These are phyloP conservation scores for Tympanopsis confertula DNA, from an alignment of 2,329 filamentous ascomycete species.

Conservation along the genomic window DNA sequence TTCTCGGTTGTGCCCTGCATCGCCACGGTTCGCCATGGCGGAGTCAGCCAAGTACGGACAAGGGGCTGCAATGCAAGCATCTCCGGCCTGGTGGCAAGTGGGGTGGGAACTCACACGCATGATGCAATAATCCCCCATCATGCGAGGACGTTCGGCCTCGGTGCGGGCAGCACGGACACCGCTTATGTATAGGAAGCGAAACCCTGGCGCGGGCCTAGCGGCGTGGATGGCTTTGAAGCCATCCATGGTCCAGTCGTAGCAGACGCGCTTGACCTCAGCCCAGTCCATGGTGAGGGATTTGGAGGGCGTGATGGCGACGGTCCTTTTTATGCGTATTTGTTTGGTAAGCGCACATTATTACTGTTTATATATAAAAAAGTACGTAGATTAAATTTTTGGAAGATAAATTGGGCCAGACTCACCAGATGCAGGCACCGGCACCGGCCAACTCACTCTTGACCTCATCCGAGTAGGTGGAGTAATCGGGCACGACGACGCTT, in stretches of 20 bases:
- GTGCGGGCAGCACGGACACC: slow-evolving; percentile 30
- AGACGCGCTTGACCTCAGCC: slow-evolving; percentile 25
- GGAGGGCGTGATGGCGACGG: slow-evolving; percentile 27
- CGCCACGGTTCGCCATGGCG: neutral
- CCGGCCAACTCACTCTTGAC: slow-evolving; percentile 24
- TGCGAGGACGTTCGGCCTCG: slow-evolving; percentile 24
- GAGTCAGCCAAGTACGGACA: neutral
- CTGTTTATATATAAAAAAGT: neutral
- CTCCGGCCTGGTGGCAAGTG: neutral
- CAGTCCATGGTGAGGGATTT: slow-evolving; percentile 15
- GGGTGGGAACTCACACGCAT: slow-evolving; percentile 28
- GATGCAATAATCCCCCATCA: slow-evolving; percentile 25
- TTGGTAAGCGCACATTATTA: neutral
- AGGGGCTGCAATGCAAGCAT: neutral
- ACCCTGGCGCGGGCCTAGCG: slow-evolving; percentile 15
- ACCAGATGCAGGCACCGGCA: slow-evolving; percentile 31
- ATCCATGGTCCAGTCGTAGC: slow-evolving; percentile 20
- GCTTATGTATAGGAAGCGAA: slow-evolving; percentile 38
- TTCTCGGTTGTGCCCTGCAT: slow-evolving; percentile 33
- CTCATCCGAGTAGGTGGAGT: slow-evolving; percentile 23
- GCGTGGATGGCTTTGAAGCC: slow-evolving; percentile 22
- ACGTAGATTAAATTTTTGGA: neutral
- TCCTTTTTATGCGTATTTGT: slow-evolving; percentile 18
- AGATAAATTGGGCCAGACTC: neutral
- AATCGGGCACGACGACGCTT: slow-evolving; percentile 25